Evolutionary conservation across 306 rosid genomes (phyloP), one percentile per base, ranked within the genome.

Genomic region (Dalbergia cultrata): DNA sequence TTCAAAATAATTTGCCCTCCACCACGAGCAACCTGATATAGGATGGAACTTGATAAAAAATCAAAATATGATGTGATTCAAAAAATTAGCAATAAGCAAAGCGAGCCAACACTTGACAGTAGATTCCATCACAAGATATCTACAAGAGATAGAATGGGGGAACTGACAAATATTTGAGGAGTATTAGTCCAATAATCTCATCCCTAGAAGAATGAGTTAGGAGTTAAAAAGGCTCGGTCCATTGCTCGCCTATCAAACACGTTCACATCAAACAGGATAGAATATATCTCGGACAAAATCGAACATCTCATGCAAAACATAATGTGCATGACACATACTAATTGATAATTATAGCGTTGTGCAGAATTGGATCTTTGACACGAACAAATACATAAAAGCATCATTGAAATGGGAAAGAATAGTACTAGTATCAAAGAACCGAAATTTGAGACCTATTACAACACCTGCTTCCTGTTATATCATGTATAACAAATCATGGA

Each of bases 1-100:
- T 90, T 90, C 83, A 91, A 84, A 80, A 78, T 86, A 74, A 95
- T 91, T 81, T 84, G 73, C 8, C 91, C 97, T 72, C 98, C 98
- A 68, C 90, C 95, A 78, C 85, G 99, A 50, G 90, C 92, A 84
- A 91, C 99, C 99, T 95, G 82, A 56, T 74, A 47, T 43, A 26
- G 66, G 47, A 76, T 19, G 43, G 58, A 83, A 72, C 8, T 14
- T 22, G 72, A 66, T 70, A 43, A 19, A 76, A 44, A 66, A 50
- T 69, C 47, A 37, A 67, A 70, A 37, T 14, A 80, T 56, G 45
- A 62, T 35, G 44, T 66, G 7, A 33, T 43, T 17, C 52, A 43
- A 69, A 62, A 75, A 62, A 39, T n/a, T 16, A 72, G 31, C 50
- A 72, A 52, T 18, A 43, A 13, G 9, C 63, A 47, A 77, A 44